Evolutionary conservation across 2,329 filamentous ascomycete species (phyloP).

Genomic region (Paraphaeosphaeria minitans): DNA sequence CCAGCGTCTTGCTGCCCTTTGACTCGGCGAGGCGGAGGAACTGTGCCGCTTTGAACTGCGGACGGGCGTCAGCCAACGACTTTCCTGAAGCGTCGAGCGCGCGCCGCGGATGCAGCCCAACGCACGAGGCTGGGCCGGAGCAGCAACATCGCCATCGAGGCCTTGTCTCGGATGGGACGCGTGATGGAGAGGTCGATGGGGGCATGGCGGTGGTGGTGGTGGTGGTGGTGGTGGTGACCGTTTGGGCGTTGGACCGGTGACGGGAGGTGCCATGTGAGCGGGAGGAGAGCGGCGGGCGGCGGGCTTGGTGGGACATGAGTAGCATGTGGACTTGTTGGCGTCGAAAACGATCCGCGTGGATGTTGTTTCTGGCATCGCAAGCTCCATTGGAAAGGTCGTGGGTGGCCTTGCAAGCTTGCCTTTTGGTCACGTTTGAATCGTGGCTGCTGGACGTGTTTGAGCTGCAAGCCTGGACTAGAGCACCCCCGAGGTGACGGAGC

Average conservation of each 20-base stretch:
- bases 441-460: background rate
- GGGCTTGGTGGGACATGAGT: conserved; percentile 1
- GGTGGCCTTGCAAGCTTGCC: background rate
- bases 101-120: conserved; percentile 44
- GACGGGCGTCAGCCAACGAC: conserved; percentile 45
- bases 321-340: no score
- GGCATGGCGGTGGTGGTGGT: conserved; percentile 23
- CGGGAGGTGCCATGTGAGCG: conserved; percentile 16
- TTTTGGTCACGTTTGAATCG: background rate
- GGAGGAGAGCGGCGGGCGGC: conserved; percentile 11
- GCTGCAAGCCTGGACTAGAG: background rate
- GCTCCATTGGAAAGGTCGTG: background rate
- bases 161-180: conserved; percentile 35
- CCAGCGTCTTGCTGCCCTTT: conserved; percentile 85
- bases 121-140: conserved; percentile 44
- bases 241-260: conserved; percentile 36
- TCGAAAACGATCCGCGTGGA: background rate
- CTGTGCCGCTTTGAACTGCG: conserved; percentile 78
- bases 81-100: conserved; percentile 2
- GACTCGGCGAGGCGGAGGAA: conserved; percentile 92
- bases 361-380: background rate
- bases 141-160: conserved; percentile 12
- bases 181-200: conserved; percentile 25
- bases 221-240: conserved; percentile 32
- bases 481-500: background rate